Percentiles rank a stretch among this genome's conserved stretches.
These are phyloP conservation scores for Metschnikowia santaceciliae DNA, from an alignment of 805 yeast species.

Conservation along the genomic window DNA sequence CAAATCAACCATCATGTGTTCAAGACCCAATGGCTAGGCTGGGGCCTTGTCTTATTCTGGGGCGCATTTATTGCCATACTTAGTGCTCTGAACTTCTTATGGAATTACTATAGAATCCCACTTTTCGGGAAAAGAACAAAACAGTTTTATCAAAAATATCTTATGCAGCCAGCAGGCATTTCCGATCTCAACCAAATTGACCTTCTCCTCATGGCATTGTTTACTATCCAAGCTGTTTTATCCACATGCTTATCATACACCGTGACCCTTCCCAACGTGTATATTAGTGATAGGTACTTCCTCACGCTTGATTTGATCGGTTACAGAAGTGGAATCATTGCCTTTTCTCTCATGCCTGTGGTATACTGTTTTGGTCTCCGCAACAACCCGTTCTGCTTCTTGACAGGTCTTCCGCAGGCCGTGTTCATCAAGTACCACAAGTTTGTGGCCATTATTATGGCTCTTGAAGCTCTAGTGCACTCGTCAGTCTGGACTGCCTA, in stretches of 20 bases:
- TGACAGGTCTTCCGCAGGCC: constrained; percentile 17
- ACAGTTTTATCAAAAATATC: constrained; percentile 11
- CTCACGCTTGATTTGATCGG: constrained; percentile 19
- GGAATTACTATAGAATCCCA: constrained; percentile 11
- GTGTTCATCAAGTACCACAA: constrained; percentile 16
- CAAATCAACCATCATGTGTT: constrained; percentile 19
- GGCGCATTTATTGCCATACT: constrained; percentile 11
- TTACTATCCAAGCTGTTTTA: constrained; percentile 11
- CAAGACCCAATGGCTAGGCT: constrained; percentile 19
- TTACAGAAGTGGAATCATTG: constrained; percentile 16
- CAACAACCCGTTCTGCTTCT: constrained; percentile 16
- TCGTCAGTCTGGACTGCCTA: constrained; percentile 18
- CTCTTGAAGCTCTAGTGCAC: constrained; percentile 16
- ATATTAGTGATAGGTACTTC: constrained; percentile 12
- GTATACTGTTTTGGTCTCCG: constrained; percentile 17
- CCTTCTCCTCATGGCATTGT: constrained; percentile 9
- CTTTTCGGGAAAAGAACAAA: constrained; percentile 7
- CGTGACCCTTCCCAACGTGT: constrained; percentile 16
- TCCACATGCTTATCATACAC: constrained; percentile 17
- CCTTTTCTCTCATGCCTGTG: constrained; percentile 18
- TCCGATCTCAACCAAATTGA: constrained; percentile 11
- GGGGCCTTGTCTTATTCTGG: constrained; percentile 19
- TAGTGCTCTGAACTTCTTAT: constrained; percentile 11
- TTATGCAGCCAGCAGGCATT: constrained; percentile 6
- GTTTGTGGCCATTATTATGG: constrained; percentile 14